phyloP scores from a whole-genome alignment of 2,329 filamentous ascomycete species.

The Capronia americana region DNA sequence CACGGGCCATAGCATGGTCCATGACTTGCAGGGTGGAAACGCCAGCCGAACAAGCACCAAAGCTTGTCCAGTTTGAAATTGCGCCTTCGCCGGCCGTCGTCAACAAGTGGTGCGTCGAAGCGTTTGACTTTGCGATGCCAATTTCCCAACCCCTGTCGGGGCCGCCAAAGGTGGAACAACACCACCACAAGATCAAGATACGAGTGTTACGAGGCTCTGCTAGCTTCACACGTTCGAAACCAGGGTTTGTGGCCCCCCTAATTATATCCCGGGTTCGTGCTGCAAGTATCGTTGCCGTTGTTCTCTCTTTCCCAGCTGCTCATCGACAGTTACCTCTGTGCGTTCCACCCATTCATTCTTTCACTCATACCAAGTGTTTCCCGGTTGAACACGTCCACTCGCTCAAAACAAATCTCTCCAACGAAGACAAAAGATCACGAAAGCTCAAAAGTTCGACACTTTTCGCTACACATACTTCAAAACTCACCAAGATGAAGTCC shows the following conservation, averaged over 20 bases:
- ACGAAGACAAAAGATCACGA: neutral
- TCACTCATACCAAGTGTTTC: slow-evolving; percentile 2
- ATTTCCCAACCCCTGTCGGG: slow-evolving; percentile 30
- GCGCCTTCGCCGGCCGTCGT: neutral
- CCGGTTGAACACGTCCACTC: slow-evolving; percentile 27
- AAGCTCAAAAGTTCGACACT: neutral
- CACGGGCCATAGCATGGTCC: no score
- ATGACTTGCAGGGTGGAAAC: neutral
- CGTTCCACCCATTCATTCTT: slow-evolving; percentile 8
- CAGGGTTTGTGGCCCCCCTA: slow-evolving; percentile 11
- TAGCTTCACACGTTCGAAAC: slow-evolving; percentile 16
- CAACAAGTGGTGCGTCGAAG: neutral
- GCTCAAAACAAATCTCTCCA: neutral
- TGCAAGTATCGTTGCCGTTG: neutral
- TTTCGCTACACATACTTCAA: neutral
- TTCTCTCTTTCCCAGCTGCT: neutral
- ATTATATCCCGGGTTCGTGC: neutral
- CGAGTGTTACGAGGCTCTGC: slow-evolving; percentile 28
- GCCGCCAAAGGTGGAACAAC: slow-evolving; percentile 23
- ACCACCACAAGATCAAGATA: neutral
- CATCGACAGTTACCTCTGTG: neutral
- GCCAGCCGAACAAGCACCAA: neutral
- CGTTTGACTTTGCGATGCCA: slow-evolving; percentile 12
- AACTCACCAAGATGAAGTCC: slow-evolving; percentile 28
- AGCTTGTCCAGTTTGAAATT: slow-evolving; percentile 16